Evolutionary conservation across 176 grass and related monocot species (phyloP).

Genomic region (barley (Hordeum vulgare)): DNA sequence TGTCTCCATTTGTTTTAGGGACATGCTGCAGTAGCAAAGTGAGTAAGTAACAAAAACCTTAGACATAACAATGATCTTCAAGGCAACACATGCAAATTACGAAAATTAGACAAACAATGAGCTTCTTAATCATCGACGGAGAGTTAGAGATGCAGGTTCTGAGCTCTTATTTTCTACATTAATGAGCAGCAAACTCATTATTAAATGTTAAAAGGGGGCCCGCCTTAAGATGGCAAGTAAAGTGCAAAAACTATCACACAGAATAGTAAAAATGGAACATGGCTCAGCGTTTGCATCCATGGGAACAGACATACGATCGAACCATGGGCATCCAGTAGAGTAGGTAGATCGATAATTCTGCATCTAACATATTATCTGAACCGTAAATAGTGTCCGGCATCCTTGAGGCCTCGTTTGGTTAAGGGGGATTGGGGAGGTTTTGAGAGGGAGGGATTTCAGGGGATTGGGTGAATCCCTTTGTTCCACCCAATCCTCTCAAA

Average conservation of each 20-base stretch:
- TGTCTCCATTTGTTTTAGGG: constrained; percentile 72
- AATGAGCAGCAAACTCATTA: neutral
- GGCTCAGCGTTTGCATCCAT: neutral
- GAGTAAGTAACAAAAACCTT: neutral
- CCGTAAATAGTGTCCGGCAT: neutral
- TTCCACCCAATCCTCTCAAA: too few relatives aligned
- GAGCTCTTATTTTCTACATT: neutral
- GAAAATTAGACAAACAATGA: neutral
- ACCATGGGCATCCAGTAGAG: neutral
- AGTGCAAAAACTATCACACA: neutral
- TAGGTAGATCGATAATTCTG: neutral
- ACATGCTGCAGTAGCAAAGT: constrained; percentile 57
- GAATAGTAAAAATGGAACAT: neutral
- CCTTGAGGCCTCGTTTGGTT: too few relatives aligned
- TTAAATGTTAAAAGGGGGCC: neutral
- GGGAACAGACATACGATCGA: neutral
- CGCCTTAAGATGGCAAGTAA: too few relatives aligned
- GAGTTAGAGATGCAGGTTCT: neutral
- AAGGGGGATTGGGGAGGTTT: too few relatives aligned
- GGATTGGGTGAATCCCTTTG: too few relatives aligned
- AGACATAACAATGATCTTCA: neutral
- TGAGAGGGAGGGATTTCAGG: too few relatives aligned
- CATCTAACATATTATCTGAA: neutral
- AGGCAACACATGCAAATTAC: neutral
- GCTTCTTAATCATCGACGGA: neutral